Percentiles rank a stretch among this genome's conserved stretches.
phyloP scores from a whole-genome alignment of 2,329 filamentous ascomycete genomes.

The Rutstroemia sp. region DNA sequence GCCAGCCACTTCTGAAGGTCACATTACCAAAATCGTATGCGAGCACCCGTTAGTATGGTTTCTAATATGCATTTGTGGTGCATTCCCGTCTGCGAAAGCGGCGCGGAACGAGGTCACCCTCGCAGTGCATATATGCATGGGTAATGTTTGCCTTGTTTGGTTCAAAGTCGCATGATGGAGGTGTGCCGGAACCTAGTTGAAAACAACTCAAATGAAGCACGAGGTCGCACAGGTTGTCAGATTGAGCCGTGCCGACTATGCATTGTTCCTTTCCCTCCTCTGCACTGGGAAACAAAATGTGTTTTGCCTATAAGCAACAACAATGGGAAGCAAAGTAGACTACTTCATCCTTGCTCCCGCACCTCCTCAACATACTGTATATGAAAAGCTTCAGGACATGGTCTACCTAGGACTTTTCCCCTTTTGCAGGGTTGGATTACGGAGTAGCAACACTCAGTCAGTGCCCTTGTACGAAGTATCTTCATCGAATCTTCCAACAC shows the following conservation, averaged over 20 bases:
- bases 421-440: background rate
- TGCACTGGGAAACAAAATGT: background rate
- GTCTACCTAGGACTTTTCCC: background rate
- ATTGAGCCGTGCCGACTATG: conserved; percentile 1
- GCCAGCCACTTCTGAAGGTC: conserved; percentile 17
- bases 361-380: background rate
- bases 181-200: background rate
- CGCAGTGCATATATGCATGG: conserved; percentile 8
- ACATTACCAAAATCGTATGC: conserved; percentile 23
- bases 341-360: background rate
- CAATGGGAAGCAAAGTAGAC: background rate
- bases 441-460: no score
- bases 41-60: conserved; percentile 22
- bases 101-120: conserved; percentile 20
- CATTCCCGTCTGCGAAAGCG: conserved; percentile 24
- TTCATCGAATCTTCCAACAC: no score
- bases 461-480: no score
- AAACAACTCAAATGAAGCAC: background rate
- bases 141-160: background rate
- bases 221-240: background rate
- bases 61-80: conserved; percentile 15
- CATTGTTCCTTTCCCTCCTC: background rate
- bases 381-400: no score
- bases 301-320: background rate
- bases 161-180: background rate